Conservation (phyloP, 106 monocot genomes). For the Alisma plantagoaquatica region DNA sequence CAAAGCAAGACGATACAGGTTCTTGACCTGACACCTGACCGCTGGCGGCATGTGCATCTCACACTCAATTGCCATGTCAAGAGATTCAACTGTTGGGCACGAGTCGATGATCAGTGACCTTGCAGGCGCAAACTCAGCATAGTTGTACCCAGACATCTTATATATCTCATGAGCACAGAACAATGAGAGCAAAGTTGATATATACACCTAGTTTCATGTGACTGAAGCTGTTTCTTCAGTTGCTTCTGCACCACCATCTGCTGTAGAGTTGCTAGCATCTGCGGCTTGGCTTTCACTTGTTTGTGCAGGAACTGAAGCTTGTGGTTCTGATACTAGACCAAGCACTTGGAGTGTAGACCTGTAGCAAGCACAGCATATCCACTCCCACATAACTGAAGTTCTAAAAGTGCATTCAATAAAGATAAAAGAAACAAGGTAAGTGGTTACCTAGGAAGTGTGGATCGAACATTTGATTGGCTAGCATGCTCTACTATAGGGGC, state of each 20-base stretch:
- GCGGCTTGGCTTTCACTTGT: conserved; percentile 45
- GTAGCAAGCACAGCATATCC: conserved; percentile 7
- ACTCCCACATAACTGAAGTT: not conserved
- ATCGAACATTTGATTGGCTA: conserved; percentile 53
- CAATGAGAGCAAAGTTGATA: too few species aligned
- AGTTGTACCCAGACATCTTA: too few species aligned
- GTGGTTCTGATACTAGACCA: conserved; percentile 63
- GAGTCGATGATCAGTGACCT: too few species aligned
- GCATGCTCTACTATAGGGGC: conserved; percentile 66
- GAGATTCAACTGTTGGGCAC: too few species aligned
- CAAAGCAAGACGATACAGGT: too few species aligned
- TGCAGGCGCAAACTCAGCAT: too few species aligned
- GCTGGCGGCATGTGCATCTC: too few species aligned
- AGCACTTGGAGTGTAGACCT: conserved; percentile 78
- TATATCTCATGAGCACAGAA: too few species aligned
- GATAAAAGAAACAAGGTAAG: not conserved
- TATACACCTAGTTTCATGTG: conserved; percentile 29
- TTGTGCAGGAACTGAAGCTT: conserved; percentile 26
- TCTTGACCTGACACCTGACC: too few species aligned
- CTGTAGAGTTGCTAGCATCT: conserved; percentile 43
- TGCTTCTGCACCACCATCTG: conserved; percentile 39
- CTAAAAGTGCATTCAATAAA: not conserved
- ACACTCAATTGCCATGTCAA: too few species aligned
- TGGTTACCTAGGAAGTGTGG: conserved; percentile 65
- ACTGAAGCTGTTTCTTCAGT: conserved; percentile 41